phyloP scores from a whole-genome alignment of 2,329 filamentous ascomycete genomes.

The Cadophora malorum region DNA sequence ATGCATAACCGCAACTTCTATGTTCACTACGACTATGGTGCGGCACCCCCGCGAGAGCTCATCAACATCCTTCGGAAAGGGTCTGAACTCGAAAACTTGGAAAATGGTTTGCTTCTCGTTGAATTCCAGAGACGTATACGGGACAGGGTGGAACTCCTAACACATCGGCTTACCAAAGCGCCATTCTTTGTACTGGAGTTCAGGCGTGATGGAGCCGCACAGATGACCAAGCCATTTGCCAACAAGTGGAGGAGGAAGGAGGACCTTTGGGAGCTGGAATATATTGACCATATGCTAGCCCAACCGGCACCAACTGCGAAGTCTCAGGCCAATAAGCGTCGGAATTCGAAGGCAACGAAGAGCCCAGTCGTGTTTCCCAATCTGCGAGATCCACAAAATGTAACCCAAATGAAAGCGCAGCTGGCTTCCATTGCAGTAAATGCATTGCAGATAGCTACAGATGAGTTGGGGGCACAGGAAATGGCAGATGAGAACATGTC shows the following conservation, averaged over 20 bases:
- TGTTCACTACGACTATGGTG: no score
- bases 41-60: background rate
- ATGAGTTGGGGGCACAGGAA: background rate
- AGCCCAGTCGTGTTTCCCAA: background rate
- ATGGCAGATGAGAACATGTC: slow-evolving; percentile 2
- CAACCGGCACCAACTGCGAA: background rate
- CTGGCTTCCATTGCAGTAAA: background rate
- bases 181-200: background rate
- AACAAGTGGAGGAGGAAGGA: slow-evolving; percentile 5
- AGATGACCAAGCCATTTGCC: slow-evolving; percentile 10
- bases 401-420: background rate
- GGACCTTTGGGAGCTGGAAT: background rate
- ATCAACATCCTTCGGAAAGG: slow-evolving; percentile 5
- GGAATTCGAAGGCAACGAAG: background rate
- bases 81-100: background rate
- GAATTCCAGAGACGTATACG: slow-evolving; percentile 3
- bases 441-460: background rate
- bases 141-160: background rate
- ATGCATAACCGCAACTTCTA: slow-evolving; percentile 14
- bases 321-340: background rate
- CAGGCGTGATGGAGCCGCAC: background rate
- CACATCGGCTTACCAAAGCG: background rate
- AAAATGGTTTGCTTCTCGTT: background rate
- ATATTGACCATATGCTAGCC: background rate
- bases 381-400: background rate